Base-by-base conservation (phyloP, 1,139 yeast genomes). In the Meyerozyma athensensis region DNA sequence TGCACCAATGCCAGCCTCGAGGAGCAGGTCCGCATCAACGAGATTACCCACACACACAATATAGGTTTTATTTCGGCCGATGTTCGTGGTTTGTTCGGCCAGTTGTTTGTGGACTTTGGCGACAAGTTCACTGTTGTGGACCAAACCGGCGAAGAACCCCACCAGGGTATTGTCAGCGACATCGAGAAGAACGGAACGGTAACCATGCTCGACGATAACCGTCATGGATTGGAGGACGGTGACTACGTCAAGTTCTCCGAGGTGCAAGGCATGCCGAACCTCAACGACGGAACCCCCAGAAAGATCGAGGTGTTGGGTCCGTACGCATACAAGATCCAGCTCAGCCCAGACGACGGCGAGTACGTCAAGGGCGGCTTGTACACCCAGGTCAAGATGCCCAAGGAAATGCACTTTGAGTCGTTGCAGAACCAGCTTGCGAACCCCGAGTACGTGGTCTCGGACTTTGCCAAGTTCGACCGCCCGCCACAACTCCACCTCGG, bases 191-290 rank as follows among this genome's bases (percentile, higher is more conserved):
- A 86, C 53, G 98, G 98, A 38, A 82, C 90, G 4, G 96, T 92
- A 23, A 85, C 97, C 19, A 86, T 86, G 72, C 74, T 90, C 52
- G 96, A 86, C 56, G 97, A 89, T 49, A 81, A 78, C 44, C 81
- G 97, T 60, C 99, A 92, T 56, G 96, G 96, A 9, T 70, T 92
- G 41, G 87, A 89, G 65, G 96, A 87, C 59, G 97, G 97, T 14
- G 86, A 86, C 53, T 86, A 67, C 56, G 96, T 92, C 39, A 85
- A 82, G 56, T 90, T 90, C 54, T 59, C 86, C n/a, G 97, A 90
- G 61, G 81, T 90, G 24, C 77, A 81, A 50, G 97, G 97, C 18
- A 69, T 76, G 63, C 69, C 65, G 3, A 65, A 65, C 46, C 68
- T 92, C 44, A 86, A 85, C 55, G 81, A 80, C 42, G 95, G 87